Evolutionary conservation across 2,329 filamentous ascomycete genomes (phyloP).

Genomic region (Simplicillium aogashimaense): DNA sequence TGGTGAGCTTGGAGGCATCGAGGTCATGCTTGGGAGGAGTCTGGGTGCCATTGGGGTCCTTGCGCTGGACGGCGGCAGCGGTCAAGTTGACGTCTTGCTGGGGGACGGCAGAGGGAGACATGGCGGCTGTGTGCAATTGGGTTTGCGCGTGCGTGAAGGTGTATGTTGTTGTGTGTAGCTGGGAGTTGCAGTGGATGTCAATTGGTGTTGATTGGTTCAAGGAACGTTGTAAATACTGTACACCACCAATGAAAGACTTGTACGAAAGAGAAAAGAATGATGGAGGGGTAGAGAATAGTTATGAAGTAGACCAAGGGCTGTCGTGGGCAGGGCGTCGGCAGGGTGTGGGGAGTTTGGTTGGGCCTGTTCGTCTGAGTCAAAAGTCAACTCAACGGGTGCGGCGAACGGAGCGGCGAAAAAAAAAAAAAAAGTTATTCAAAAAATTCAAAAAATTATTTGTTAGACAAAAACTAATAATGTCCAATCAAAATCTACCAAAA

Average conservation of each 20-base stretch:
- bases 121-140: conserved; percentile 14
- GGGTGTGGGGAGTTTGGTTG: too few relatives aligned
- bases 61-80: conserved; percentile 40
- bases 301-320: too few relatives aligned
- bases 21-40: conserved; percentile 45
- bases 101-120: conserved; percentile 38
- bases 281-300: not conserved
- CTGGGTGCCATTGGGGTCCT: conserved; percentile 27
- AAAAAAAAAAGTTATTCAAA: conserved; percentile 1
- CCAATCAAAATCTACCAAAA: not conserved
- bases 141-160: not conserved
- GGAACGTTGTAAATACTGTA: not conserved
- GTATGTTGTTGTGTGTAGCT: not conserved
- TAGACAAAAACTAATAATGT: too few relatives aligned
- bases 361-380: too few relatives aligned
- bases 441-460: not conserved
- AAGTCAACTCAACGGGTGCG: too few relatives aligned
- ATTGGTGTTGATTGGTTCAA: not conserved
- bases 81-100: conserved; percentile 41
- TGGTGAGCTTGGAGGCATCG: conserved; percentile 51
- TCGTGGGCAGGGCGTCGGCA: too few relatives aligned
- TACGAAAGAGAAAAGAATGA: not conserved
- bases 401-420: not conserved
- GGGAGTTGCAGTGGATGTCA: not conserved
- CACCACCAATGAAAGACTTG: not conserved